Percentiles rank a stretch among this genome's conserved stretches.
Evolutionary conservation across 2,329 filamentous ascomycete species (phyloP).

Genomic region (Trichoderma gracile): DNA sequence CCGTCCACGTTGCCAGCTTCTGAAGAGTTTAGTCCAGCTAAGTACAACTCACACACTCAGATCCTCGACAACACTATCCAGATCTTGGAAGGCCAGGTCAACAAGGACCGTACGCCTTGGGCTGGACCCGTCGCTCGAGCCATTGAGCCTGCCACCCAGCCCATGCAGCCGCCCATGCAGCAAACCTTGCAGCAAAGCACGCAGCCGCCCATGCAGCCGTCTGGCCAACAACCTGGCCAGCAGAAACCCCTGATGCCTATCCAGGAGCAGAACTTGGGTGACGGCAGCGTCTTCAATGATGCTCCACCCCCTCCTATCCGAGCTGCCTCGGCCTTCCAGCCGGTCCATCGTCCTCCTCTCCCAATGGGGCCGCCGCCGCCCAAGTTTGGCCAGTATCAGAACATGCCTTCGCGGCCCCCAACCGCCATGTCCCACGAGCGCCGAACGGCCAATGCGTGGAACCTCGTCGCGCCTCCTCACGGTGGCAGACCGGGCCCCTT

Average conservation of each 20-base stretch:
- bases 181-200: no score
- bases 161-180: no score
- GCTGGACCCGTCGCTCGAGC: constrained; percentile 38
- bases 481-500: constrained; percentile 28
- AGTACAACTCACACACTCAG: constrained; percentile 27
- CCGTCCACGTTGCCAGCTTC: background rate
- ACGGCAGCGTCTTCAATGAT: constrained; percentile 10
- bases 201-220: constrained; percentile 14
- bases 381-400: constrained; percentile 37
- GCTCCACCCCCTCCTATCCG: constrained; percentile 29
- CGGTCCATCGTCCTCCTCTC: constrained; percentile 26
- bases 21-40: background rate
- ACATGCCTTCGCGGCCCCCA: constrained; percentile 35
- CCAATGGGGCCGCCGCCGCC: constrained; percentile 31
- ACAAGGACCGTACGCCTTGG: constrained; percentile 41
- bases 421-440: constrained; percentile 34
- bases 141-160: constrained; percentile 37
- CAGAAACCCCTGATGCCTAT: constrained; percentile 33
- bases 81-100: constrained; percentile 42
- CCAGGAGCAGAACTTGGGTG: background rate
- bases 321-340: constrained; percentile 33
- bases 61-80: constrained; percentile 38
- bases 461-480: constrained; percentile 29
- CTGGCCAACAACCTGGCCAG: constrained; percentile 32
- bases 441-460: constrained; percentile 30